phyloP scores from a whole-genome alignment of 106 monocot species.

The Posidonia australis region DNA sequence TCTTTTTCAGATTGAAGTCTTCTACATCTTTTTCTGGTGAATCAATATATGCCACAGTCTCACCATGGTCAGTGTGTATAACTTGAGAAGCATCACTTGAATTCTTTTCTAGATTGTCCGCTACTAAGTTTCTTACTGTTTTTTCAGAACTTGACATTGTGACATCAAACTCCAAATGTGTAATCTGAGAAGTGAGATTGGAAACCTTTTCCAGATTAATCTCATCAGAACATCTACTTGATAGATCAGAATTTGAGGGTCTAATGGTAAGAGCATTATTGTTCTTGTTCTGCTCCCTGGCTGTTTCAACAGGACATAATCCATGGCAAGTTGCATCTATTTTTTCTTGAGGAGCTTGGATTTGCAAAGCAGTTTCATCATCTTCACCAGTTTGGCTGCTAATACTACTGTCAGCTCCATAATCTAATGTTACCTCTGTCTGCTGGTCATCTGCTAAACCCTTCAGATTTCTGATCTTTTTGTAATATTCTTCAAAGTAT shows the following conservation, averaged over 20 bases:
- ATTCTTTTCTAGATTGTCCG: not conserved
- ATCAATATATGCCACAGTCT: not conserved
- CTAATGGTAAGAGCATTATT: not conserved
- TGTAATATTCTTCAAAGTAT: slow-evolving; percentile 87
- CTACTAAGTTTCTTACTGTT: not conserved
- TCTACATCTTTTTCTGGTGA: not conserved
- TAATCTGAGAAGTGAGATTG: slow-evolving; percentile 2
- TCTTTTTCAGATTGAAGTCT: slow-evolving; percentile 3
- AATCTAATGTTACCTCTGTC: slow-evolving; percentile 46
- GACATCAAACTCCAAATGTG: not conserved
- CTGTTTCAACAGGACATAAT: not conserved
- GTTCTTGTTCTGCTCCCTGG: not conserved
- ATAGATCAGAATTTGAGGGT: slow-evolving; percentile 1
- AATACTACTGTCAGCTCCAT: slow-evolving; percentile 47
- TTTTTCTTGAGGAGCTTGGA: slow-evolving; percentile 3
- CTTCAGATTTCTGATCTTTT: slow-evolving; percentile 51
- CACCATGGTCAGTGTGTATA: not conserved
- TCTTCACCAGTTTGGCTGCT: slow-evolving; percentile 45
- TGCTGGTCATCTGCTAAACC: slow-evolving; percentile 36
- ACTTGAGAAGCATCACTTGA: slow-evolving; percentile 3
- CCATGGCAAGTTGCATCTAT: not conserved
- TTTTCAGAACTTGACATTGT: not conserved
- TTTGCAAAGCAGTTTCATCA: slow-evolving; percentile 19
- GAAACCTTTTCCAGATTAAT: not conserved
- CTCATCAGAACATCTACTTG: not conserved